Percentiles rank a stretch among this genome's conserved stretches.
These are phyloP conservation scores for Zygosaccharomyces gambellarensis DNA, from an alignment of 805 yeast species.

Conservation along the genomic window DNA sequence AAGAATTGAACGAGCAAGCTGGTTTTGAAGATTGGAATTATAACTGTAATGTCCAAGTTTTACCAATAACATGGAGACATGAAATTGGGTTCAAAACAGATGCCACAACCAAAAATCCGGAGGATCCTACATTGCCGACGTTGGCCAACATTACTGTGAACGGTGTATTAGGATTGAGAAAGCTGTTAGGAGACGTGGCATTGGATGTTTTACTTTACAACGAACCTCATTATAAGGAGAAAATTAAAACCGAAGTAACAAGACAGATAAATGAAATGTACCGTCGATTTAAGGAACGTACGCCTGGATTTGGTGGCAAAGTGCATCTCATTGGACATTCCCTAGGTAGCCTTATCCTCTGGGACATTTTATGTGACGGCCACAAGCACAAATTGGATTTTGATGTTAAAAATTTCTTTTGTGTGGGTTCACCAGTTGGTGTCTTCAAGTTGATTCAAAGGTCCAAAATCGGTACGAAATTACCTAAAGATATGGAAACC, in stretches of 20 bases:
- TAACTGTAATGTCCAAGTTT: constrained; percentile 68
- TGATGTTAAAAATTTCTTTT: constrained; percentile 67
- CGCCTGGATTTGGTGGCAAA: constrained; percentile 74
- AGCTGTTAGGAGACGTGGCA: constrained; percentile 78
- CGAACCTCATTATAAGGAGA: constrained; percentile 60
- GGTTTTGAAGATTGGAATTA: constrained; percentile 39
- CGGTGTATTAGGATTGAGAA: constrained; percentile 71
- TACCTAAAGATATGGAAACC: constrained; percentile 12
- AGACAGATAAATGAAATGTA: constrained; percentile 60
- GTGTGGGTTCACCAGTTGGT: constrained; percentile 89
- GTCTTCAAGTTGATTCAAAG: constrained; percentile 72
- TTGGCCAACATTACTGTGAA: constrained; percentile 69
- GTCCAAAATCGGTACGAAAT: constrained; percentile 49
- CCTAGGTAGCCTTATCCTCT: constrained; percentile 77
- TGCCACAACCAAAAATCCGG: constrained; percentile 41
- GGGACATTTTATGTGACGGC: constrained; percentile 63
- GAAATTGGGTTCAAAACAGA: constrained; percentile 55
- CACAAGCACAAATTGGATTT: constrained; percentile 50
- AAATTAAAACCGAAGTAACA: constrained; percentile 59
- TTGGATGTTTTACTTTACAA: constrained; percentile 77
- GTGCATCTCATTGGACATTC: constrained; percentile 89
- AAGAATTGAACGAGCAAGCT: constrained; percentile 40
- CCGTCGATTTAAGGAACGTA: constrained; percentile 49
- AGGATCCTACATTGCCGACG: constrained; percentile 48
- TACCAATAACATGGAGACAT: constrained; percentile 92